Percentiles rank a stretch among this genome's conserved stretches.
These are phyloP conservation scores for Setomelanomma holmii DNA, from an alignment of 2,329 filamentous ascomycete species.

Conservation along the genomic window DNA sequence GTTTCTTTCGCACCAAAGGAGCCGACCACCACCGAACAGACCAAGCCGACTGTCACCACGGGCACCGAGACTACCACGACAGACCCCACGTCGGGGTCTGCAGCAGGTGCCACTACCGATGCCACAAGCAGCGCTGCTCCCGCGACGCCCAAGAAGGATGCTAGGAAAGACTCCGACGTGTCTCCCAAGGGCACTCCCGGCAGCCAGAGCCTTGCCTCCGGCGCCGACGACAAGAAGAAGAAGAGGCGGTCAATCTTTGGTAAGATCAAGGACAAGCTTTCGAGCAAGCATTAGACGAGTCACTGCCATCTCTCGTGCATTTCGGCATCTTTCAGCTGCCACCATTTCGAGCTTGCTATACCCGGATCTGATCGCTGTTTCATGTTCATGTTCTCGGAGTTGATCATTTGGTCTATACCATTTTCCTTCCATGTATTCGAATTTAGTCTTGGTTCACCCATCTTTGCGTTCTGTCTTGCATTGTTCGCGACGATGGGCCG, in stretches of 20 bases:
- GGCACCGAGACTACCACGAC: conserved; percentile 47
- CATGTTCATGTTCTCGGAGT: conserved; percentile 42
- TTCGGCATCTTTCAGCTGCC: conserved; percentile 13
- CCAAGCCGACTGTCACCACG: conserved; percentile 50
- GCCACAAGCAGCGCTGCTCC: conserved; percentile 21
- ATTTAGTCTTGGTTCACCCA: conserved; percentile 25
- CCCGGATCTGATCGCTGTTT: conserved; percentile 26
- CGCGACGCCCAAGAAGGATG: conserved; percentile 40
- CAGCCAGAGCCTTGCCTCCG: conserved; percentile 43
- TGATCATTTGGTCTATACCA: conserved; percentile 48
- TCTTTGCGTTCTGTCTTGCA: conserved; percentile 15
- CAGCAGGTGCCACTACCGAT: conserved; percentile 1
- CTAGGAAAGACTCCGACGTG: conserved; percentile 33
- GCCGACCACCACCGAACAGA: conserved; percentile 48
- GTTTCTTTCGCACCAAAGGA: conserved; percentile 53
- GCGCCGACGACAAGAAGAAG: conserved; percentile 52
- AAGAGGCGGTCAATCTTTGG: conserved; percentile 57
- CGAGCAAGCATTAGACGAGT: conserved; percentile 32
- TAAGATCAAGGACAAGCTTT: conserved; percentile 58
- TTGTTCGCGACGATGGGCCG: conserved; percentile 8
- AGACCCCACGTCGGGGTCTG: conserved; percentile 20
- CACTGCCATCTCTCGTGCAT: conserved; percentile 15
- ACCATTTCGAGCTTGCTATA: conserved; percentile 29
- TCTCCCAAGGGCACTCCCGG: conserved; percentile 49
- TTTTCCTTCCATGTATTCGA: conserved; percentile 31